A percentile compares a stretch with the other conserved stretches of the same genome.
Conservation (phyloP, 345 rosid species). For the Angophora floribunda region DNA sequence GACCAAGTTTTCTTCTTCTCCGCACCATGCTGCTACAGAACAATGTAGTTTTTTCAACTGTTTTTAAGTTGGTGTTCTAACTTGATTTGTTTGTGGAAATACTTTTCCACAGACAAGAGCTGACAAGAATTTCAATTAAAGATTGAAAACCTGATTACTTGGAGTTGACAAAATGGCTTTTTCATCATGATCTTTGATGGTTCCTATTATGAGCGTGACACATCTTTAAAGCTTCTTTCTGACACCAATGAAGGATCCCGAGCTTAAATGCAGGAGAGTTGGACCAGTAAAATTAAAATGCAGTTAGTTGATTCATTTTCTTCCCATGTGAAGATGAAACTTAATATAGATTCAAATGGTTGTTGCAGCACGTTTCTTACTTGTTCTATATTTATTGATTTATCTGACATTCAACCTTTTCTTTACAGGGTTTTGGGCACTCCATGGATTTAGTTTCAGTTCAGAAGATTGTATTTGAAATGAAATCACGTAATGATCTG, state of each 20-base stretch:
- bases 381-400: neutral
- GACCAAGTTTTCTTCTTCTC: neutral
- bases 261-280: neutral
- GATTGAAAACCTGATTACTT: neutral
- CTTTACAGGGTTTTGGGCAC: constrained; percentile 45
- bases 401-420: neutral
- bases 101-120: neutral
- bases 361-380: neutral
- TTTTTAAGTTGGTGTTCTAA: neutral
- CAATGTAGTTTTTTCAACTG: neutral
- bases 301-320: neutral
- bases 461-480: constrained; percentile 35
- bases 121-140: neutral
- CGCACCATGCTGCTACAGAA: neutral
- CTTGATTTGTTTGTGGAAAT: neutral
- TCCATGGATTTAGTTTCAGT: constrained; percentile 43
- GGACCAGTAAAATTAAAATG: neutral
- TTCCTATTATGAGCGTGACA: neutral
- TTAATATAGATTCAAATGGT: neutral
- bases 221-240: neutral
- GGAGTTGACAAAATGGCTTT: neutral
- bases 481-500: constrained; percentile 37
- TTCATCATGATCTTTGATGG: neutral
- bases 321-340: neutral
- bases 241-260: neutral